Conservation (phyloP, 2,329 filamentous ascomycete species). For the Ascomycota sp. region DNA sequence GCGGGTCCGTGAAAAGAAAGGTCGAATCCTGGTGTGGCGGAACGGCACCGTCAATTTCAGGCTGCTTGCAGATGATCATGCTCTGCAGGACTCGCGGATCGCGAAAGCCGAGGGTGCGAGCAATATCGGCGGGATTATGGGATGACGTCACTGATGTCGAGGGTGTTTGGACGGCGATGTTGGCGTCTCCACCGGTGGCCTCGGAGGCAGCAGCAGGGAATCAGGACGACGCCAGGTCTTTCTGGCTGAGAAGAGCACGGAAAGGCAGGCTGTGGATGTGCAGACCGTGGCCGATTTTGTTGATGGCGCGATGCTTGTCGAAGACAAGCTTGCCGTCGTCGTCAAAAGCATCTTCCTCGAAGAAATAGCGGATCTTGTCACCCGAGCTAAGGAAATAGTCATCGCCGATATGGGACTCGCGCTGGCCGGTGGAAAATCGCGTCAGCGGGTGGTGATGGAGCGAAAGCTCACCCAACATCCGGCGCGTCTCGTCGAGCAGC, state of each 20-base stretch:
- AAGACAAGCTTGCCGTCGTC: constrained; percentile 42
- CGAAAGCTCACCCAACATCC: constrained; percentile 54
- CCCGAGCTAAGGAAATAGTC: constrained; percentile 81
- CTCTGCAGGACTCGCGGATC: constrained; percentile 71
- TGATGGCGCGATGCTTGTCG: constrained; percentile 70
- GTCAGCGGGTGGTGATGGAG: constrained; percentile 82
- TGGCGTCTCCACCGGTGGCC: too few relatives aligned
- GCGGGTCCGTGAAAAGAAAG: constrained; percentile 78
- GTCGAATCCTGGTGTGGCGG: constrained; percentile 83
- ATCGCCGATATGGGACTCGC: constrained; percentile 65
- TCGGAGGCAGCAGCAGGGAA: too few relatives aligned
- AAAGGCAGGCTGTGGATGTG: constrained; percentile 51
- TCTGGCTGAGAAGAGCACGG: constrained; percentile 22
- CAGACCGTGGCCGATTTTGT: constrained; percentile 69
- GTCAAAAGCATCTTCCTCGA: constrained; percentile 83
- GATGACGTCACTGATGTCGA: neutral
- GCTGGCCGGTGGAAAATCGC: constrained; percentile 71
- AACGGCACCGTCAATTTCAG: constrained; percentile 82
- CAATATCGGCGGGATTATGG: constrained; percentile 36
- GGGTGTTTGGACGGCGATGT: neutral
- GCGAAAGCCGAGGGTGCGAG: constrained; percentile 47
- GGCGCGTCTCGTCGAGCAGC: constrained; percentile 55
- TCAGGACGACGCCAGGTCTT: too few relatives aligned
- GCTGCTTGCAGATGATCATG: constrained; percentile 98
- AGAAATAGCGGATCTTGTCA: constrained; percentile 91